Base-by-base conservation (phyloP, 345 rosid species). In the Psidium guajava region DNA sequence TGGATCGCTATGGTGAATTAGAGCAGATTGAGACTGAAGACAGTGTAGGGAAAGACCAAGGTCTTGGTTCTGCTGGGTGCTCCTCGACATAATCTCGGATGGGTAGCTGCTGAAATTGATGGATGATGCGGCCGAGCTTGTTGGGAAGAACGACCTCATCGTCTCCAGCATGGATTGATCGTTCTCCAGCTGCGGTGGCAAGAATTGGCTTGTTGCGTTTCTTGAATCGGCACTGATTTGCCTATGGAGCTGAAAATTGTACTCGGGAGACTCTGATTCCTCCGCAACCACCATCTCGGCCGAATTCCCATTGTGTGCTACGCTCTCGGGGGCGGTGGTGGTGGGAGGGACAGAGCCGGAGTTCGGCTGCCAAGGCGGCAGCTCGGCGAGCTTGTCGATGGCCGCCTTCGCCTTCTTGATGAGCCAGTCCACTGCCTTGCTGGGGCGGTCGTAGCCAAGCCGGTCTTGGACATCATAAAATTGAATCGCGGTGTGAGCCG, bases 381-480 rank as follows among this genome's bases (percentile, higher is more conserved):
- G 87, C 91, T 87, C 89, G 8, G 92, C 93, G 8, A 95, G 96
- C 87, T 92, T 91, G 88, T 95, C 98, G 36, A 95, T 95, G 51
- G 97, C 89, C 6, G 95, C 82, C 86, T 93, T 94, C 0, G 98
- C 98, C 86, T 95, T 94, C 86, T 89, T 92, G 84, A 95, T 95
- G 77, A 95, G 95, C 98, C 98, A 95, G 64, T 95, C 98, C 13
- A 95, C 96, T 22, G 98, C 98, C 88, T 94, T 95, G 87, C 98
- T 94, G 40, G 98, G 98, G 54, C 97, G 88, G 90, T 95, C 97
- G 54, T 92, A 95, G 81, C 97, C 97, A 74, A 95, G 88, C 87
- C 98, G 90, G 91, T 93, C 98, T 91, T 95, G 96, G 85, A 94
- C 98, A 87, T 94, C 98, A 87, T 94, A 95, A 88, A 95, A 95